A percentile compares a stretch with the other conserved stretches of the same genome.
Conservation (phyloP, 345 rosid species). For the Schrenkiella parvula region DNA sequence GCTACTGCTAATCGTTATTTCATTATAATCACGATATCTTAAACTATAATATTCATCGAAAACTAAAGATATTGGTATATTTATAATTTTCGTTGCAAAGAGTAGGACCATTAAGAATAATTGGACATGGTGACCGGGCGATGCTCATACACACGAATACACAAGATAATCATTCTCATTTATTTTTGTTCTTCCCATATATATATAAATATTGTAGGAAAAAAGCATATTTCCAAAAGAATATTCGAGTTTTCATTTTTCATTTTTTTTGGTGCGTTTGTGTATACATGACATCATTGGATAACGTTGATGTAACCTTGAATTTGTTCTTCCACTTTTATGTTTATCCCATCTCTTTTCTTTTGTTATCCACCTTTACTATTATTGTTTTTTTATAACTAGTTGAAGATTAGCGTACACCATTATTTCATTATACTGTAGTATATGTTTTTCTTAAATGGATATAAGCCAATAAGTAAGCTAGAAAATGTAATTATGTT, state of each 20-base stretch:
- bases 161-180: constrained; percentile 24
- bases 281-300: constrained; percentile 21
- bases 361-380: constrained; percentile 20
- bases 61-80: constrained; percentile 17
- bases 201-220: not conserved
- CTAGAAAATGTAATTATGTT: not conserved
- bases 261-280: not conserved
- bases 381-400: constrained; percentile 2
- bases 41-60: not conserved
- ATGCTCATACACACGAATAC: constrained; percentile 28
- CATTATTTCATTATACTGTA: not conserved
- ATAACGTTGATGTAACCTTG: constrained; percentile 35
- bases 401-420: not conserved
- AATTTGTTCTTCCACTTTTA: constrained; percentile 13
- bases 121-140: constrained; percentile 20
- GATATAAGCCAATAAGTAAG: not conserved
- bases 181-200: not conserved
- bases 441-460: no score
- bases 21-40: not conserved
- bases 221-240: constrained; percentile 23
- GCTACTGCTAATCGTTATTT: not conserved
- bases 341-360: not conserved
- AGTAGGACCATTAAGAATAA: constrained; percentile 25
- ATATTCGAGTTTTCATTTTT: constrained; percentile 12
- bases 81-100: not conserved